Base-by-base conservation (phyloP, 2,329 filamentous ascomycete genomes). In the Trichoderma atrobrunneum region DNA sequence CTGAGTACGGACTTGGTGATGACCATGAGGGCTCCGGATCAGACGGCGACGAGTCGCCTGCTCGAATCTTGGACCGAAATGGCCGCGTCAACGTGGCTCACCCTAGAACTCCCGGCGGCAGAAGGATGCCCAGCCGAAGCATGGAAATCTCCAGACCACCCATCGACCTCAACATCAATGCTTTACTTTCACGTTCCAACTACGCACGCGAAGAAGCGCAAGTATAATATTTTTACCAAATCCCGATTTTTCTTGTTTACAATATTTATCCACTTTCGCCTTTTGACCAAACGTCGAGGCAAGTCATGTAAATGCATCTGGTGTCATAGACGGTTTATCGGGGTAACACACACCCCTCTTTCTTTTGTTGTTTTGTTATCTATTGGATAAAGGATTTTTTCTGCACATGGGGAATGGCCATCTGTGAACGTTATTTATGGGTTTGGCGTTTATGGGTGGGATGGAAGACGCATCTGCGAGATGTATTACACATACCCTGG, bases 1-100 rank as follows among this genome's bases (percentile, higher is more conserved):
- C 92, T 0, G 88, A 93, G 74, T 92, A 93, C 71, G 91, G 93
- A 3, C 83, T 83, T 24, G 80, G 79, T 18, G 75, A 74, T 7
- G 81, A 81, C 1, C 66, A 70, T 16, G 82, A 83, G 0, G 83
- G 84, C 7, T 82, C 81, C 1, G 80, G 79, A 18, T 84, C 82
- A 1, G 84, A 83, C 12, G 80, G 79, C 3, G 82, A 84, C n/a
- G 84, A 85, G n/a, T 79, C 80, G 21, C 83, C 80, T 65, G 79
- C 82, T 32, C 81, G 86, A 6, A 84, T 88, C 2, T 80, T 85
- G 18, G 85, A 87, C 43, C 83, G 87, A 16, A 81, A 82, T 1
- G 88, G 88, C 0, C 83, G 87, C 1, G 87, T 90, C 59, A 89
- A 89, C 71, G 86, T 90, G 2, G 85, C 84, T 0, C 87, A 89